Percentiles rank a stretch among this genome's conserved stretches.
These are phyloP conservation scores for Coniochaeta sp. DNA, from an alignment of 2,329 filamentous ascomycete genomes.

Conservation along the genomic window DNA sequence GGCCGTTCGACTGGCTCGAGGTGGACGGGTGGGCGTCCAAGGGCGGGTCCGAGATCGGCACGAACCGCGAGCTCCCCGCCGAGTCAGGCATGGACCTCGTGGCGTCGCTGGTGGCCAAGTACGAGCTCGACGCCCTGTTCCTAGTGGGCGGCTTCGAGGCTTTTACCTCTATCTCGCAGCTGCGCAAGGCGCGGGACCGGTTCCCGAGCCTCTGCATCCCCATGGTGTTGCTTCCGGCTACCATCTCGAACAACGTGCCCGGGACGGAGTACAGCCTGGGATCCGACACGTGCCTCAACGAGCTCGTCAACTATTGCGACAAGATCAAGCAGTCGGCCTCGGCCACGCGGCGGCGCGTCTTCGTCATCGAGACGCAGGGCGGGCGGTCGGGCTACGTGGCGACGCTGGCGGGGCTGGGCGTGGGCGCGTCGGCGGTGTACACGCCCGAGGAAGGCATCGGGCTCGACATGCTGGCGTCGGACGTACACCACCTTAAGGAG, in stretches of 20 bases:
- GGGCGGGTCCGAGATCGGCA: constrained; percentile 95
- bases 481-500: constrained; percentile 82
- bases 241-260: constrained; percentile 96
- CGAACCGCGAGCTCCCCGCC: constrained; percentile 84
- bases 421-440: constrained; percentile 89
- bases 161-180: constrained; percentile 83
- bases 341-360: constrained; percentile 85
- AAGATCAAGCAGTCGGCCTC: constrained; percentile 96
- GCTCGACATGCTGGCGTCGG: constrained; percentile 83
- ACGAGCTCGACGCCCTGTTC: constrained; percentile 87
- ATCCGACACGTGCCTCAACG: constrained; percentile 94
- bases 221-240: constrained; percentile 86
- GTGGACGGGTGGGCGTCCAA: constrained; percentile 93
- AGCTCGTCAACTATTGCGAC: constrained; percentile 90
- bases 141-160: constrained; percentile 94
- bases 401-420: constrained; percentile 81
- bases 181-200: constrained; percentile 70
- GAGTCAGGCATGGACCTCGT: constrained; percentile 79
- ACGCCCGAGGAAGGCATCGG: constrained; percentile 95
- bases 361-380: constrained; percentile 97
- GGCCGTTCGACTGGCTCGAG: constrained; percentile 85
- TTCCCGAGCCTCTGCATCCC: constrained; percentile 89
- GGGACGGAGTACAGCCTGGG: constrained; percentile 96
- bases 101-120: constrained; percentile 74
- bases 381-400: constrained; percentile 91